Evolutionary conservation across 1,139 yeast species (phyloP), one percentile per base, ranked within the genome.

Genomic region (Hemisphaericaspora lyxosophila): DNA sequence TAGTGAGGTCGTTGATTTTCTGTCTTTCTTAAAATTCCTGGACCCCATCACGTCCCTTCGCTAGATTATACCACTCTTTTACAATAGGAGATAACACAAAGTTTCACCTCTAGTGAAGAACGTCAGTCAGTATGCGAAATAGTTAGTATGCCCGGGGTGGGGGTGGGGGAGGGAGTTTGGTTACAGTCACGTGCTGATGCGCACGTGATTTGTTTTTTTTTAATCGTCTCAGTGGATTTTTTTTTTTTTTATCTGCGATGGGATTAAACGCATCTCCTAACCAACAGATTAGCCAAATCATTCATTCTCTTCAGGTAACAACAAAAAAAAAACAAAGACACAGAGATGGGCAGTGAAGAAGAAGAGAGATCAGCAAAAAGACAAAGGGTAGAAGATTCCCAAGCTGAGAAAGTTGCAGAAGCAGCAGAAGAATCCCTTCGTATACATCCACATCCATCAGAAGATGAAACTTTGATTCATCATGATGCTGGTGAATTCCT

Each of bases 401-500:
- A 46, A 37, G 59, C 59, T 4, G 59, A 54, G 31, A 39, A 39
- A 26, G 55, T 54, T 6, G 59, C 59, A 2, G 59, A 54, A 35
- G 49, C 46, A 11, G 83, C 85, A 3, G 85, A 79, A 52, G 75
- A 57, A 28, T 60, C 61, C 31, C 55, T 66, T 38, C 46, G 41
- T 29, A 46, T 47, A 30, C 74, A 71, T 47, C 74, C 73, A 4
- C 73, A 60, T 28, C 51, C 52, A n/a, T 36, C 29, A n/a, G 43
- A 39, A 11, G 49, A 43, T 5, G 41, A 38, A 4, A 23, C 32
- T 2, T 49, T 64, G 28, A 43, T 44, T 12, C 53, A 48, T 31
- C 77, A 75, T 47, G 72, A 74, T 51, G 69, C 57, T 20, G 85
- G 85, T 19, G 85, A 79, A 51, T 82, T 85, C 49, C 57, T 64